A percentile compares a stretch with the other conserved stretches of the same genome.
Evolutionary conservation across 148 eudicot genomes (phyloP).

Genomic region (Nyssa sinensis): DNA sequence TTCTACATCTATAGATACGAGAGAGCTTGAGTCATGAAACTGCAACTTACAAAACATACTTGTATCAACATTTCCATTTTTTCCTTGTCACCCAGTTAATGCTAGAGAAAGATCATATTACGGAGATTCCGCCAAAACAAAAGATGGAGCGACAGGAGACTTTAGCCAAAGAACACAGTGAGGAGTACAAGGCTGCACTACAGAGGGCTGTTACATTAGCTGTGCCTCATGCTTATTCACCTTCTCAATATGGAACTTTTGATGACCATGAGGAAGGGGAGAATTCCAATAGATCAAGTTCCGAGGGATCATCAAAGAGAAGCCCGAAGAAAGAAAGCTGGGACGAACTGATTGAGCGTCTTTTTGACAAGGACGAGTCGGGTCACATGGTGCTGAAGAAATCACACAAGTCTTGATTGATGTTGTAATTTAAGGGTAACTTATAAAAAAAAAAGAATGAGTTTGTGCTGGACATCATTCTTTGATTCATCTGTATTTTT

Average conservation of each 20-base stretch:
- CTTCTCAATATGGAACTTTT: conserved; percentile 78
- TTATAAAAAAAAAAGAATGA: background rate
- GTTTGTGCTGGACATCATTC: background rate
- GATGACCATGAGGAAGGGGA: conserved; percentile 46
- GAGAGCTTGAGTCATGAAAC: background rate
- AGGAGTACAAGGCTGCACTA: conserved; percentile 77
- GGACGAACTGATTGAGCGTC: conserved; percentile 75
- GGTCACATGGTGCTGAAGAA: conserved; percentile 56
- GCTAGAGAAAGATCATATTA: conserved; percentile 59
- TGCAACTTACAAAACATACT: background rate
- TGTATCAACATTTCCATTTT: background rate
- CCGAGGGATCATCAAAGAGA: conserved; percentile 40
- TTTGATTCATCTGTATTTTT: background rate
- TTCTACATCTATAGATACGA: background rate
- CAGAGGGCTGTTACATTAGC: conserved; percentile 75
- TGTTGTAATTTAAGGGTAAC: background rate
- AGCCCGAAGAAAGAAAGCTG: conserved; percentile 52
- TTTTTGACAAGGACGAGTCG: conserved; percentile 69
- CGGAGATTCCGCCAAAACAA: conserved; percentile 70
- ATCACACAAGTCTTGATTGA: conserved; percentile 15
- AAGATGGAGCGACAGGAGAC: conserved; percentile 83
- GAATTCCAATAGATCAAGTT: conserved; percentile 32
- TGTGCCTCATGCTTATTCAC: conserved; percentile 70
- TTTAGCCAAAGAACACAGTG: conserved; percentile 65
- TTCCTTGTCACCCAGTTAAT: conserved; percentile 45